Percentiles rank a stretch among this genome's conserved stretches.
Conservation (phyloP, 2,329 filamentous ascomycete species). For the Aspergillus ibericus region DNA sequence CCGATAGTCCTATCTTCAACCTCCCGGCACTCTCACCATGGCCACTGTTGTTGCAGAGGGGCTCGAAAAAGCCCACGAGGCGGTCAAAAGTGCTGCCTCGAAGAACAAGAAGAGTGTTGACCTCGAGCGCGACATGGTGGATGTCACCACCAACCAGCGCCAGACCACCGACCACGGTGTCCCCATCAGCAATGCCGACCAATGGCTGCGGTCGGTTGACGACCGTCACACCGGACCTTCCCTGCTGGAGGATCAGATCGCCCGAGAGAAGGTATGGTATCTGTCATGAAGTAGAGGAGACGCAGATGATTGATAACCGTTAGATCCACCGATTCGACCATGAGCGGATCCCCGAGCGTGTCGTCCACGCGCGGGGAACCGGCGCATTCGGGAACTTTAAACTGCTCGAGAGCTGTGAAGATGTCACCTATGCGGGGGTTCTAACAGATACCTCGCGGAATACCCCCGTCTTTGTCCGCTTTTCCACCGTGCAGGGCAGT, state of each 20-base stretch:
- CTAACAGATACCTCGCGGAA: conserved; percentile 67
- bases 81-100: conserved; percentile 23
- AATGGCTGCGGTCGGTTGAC: conserved; percentile 69
- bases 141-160: conserved; percentile 58
- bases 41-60: conserved; percentile 28
- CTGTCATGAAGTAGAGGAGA: not conserved
- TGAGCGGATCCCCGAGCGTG: conserved; percentile 66
- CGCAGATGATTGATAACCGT: not conserved
- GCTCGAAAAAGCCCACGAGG: conserved; percentile 31
- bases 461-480: conserved; percentile 66
- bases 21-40: conserved; percentile 18
- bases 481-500: conserved; percentile 72
- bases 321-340: conserved; percentile 68
- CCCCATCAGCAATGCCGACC: conserved; percentile 70
- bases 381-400: conserved; percentile 68
- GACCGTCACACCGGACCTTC: conserved; percentile 65
- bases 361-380: conserved; percentile 66
- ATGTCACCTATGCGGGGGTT: conserved; percentile 63
- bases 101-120: conserved; percentile 59
- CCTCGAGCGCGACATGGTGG: conserved; percentile 58
- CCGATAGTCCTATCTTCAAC: not conserved
- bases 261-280: conserved; percentile 65
- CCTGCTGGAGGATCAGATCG: conserved; percentile 71
- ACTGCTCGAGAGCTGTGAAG: conserved; percentile 61
- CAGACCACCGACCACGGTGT: conserved; percentile 78